Evolutionary conservation across 129 eudicot species (phyloP), one percentile per base, ranked within the genome.

Genomic region (Smallanthus sonchifolius): DNA sequence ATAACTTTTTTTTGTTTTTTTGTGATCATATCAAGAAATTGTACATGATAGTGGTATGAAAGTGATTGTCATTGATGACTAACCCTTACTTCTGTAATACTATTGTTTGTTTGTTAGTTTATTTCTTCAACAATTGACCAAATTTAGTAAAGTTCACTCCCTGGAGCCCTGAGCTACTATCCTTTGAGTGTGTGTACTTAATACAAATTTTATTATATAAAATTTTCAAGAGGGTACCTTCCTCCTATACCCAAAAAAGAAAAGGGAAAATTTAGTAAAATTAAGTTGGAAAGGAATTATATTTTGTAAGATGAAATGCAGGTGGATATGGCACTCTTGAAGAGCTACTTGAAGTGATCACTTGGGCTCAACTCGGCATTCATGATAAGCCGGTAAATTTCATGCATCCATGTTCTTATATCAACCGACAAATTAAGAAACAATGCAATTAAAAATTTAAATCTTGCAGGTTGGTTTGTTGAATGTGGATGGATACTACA

Each of bases 271-370:
- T 59, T 42, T 54, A 38, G 37, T 37, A 64, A 36, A 52, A 35
- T 17, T 42, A 56, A 39, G 16, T 37, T 57, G 28, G 56, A 59
- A 73, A 59, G 36, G 10, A 43, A 73, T 85, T 85, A 44, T 34
- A 32, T 30, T 45, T 64, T 64, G 40, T 64, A 62, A n/a, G 13
- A 73, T 45, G 69, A 44, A 73, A 75, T 71, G 60, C 35, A 85
- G 89, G 89, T 75, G 89, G 89, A 35, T 85, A 85, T 75, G 89
- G 89, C 20, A 85, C 89, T 54, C 82, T 85, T 4, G 89, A 85
- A 82, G 89, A 85, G 83, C 80, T 85, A 4, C 86, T 85, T 67
- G 89, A 85, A 79, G 89, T 82, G 30, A 85, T 85, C 59, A 67
- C 89, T 16, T 85, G 89, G 89, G 86, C 89, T 71, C 89, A 85